These are phyloP conservation scores for Rachicladosporium sp. DNA, from an alignment of 2,329 filamentous ascomycete species.

Conservation along the genomic window DNA sequence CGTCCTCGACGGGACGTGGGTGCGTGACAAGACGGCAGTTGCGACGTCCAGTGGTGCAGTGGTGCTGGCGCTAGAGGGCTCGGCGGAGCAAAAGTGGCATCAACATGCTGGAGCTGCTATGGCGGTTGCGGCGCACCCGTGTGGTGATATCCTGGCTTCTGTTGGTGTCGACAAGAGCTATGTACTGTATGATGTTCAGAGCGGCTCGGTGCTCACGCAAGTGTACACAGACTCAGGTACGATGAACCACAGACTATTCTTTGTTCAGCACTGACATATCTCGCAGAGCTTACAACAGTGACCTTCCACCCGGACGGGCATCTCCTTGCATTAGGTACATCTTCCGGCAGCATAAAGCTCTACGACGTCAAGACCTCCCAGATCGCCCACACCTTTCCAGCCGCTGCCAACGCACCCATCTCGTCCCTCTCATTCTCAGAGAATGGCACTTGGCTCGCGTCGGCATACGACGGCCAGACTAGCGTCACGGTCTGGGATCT, in stretches of 20 bases:
- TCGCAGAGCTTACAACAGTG: constrained; percentile 57
- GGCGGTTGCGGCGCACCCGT: constrained; percentile 68
- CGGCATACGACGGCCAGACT: constrained; percentile 63
- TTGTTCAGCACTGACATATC: constrained; percentile 16
- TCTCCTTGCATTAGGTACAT: constrained; percentile 74
- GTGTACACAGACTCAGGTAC: constrained; percentile 68
- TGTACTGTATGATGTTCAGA: constrained; percentile 69
- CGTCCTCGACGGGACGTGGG: constrained; percentile 56
- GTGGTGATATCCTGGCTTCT: constrained; percentile 70
- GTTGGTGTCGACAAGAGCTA: constrained; percentile 88
- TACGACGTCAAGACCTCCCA: constrained; percentile 75
- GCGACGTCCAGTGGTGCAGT: constrained; percentile 65
- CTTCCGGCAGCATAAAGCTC: constrained; percentile 69
- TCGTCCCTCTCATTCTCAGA: constrained; percentile 78
- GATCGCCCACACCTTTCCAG: constrained; percentile 58
- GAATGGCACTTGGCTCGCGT: constrained; percentile 92
- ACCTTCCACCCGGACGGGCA: constrained; percentile 97
- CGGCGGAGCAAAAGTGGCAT: constrained; percentile 56
- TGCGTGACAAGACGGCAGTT: constrained; percentile 55
- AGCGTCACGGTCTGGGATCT: constrained; percentile 82
- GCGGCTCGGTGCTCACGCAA: constrained; percentile 58
- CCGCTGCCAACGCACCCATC: constrained; percentile 48
- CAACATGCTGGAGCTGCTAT: constrained; percentile 75
- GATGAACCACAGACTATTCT: background rate
- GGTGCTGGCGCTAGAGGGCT: constrained; percentile 64